Conservation (phyloP, 208 protist genomes). For the Leptomonas seymouri region DNA sequence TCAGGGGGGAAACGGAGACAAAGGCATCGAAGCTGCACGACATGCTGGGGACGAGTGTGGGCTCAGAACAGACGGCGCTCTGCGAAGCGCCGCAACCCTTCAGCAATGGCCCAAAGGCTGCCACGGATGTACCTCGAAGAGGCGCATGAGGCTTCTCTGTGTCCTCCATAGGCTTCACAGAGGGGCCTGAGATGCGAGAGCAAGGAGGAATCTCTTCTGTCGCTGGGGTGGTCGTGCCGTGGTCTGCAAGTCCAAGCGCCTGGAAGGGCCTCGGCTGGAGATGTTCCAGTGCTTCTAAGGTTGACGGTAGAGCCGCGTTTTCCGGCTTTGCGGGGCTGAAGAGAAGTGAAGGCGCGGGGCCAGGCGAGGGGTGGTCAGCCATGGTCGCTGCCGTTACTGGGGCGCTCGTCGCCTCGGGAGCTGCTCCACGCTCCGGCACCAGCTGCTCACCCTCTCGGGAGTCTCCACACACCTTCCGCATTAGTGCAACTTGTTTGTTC, state of each 20-base stretch:
- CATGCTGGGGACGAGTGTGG: constrained; percentile 4
- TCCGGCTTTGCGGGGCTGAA: too few relatives aligned
- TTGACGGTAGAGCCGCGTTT: too few relatives aligned
- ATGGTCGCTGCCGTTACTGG: not conserved
- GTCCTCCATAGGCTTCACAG: not conserved
- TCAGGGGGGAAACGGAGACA: constrained; percentile 1
- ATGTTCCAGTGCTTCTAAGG: too few relatives aligned
- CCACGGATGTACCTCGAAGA: not conserved
- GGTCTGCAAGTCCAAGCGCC: not conserved
- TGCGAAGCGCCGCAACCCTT: not conserved
- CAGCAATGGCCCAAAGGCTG: not conserved
- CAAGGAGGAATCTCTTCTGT: not conserved
- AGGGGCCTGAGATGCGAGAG: not conserved
- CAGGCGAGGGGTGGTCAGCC: too few relatives aligned
- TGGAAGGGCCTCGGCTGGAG: too few relatives aligned
- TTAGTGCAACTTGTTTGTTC: not conserved
- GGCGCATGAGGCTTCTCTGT: not conserved
- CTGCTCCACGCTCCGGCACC: not conserved
- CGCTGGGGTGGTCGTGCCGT: not conserved
- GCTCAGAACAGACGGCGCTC: not conserved
- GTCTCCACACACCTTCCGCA: not conserved
- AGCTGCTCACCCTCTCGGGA: not conserved
- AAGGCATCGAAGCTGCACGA: constrained; percentile 23
- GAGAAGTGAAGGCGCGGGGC: too few relatives aligned
- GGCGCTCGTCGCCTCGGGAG: not conserved